Evolutionary conservation across 2,329 filamentous ascomycete genomes (phyloP).

Genomic region (Zelopaecilomyces penicillatus): DNA sequence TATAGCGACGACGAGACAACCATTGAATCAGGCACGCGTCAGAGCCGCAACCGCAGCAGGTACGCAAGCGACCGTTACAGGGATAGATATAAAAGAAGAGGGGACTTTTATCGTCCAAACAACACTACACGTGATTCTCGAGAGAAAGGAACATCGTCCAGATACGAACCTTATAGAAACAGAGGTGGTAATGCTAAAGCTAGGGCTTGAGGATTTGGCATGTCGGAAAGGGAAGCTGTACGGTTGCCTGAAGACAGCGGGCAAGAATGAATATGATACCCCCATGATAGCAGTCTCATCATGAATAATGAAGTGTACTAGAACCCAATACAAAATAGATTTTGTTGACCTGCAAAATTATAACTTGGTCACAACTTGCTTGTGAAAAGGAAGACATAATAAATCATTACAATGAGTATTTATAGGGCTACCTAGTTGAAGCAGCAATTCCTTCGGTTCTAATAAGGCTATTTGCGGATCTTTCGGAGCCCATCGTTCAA

Average conservation of each 20-base stretch:
- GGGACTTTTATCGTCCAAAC: constrained; percentile 20
- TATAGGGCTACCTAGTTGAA: too few species aligned
- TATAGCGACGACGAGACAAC: constrained; percentile 35
- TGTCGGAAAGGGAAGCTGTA: not conserved
- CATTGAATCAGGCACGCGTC: not conserved
- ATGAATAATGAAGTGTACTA: too few species aligned
- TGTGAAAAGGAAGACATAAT: too few species aligned
- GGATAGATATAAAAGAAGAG: constrained; percentile 6
- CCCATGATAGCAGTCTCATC: not conserved
- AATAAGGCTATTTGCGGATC: too few species aligned
- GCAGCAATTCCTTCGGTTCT: too few species aligned
- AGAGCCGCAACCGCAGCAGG: not conserved
- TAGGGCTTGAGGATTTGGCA: not conserved
- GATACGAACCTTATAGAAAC: constrained; percentile 13
- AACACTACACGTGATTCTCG: not conserved
- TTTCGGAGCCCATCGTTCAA: not conserved
- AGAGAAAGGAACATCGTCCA: constrained; percentile 5
- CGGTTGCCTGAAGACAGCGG: too few species aligned
- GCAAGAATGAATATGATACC: not conserved
- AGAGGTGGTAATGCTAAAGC: constrained; percentile 1
- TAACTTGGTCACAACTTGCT: too few species aligned
- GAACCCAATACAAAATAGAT: too few species aligned
- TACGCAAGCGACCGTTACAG: not conserved
- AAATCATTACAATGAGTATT: too few species aligned
- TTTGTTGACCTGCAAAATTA: too few species aligned